Evolutionary conservation across 768 basidiomycete genomes (phyloP).

Genomic region (Lactarius sanguifluus): DNA sequence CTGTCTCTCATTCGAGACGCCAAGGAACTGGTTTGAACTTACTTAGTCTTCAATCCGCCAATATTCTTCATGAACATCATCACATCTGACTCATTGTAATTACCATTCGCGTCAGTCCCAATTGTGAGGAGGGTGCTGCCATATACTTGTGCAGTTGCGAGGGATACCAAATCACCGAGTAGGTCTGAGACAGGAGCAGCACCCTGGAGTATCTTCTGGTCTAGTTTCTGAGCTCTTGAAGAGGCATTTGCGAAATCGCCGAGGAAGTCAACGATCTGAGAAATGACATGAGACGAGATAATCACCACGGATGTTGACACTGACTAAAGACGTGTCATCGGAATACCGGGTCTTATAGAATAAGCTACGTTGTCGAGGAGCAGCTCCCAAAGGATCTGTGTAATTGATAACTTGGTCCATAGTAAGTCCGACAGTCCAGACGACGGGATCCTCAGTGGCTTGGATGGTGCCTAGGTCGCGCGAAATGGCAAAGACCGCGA

Average conservation of each 20-base stretch:
- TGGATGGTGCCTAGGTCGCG: slow-evolving; percentile 33
- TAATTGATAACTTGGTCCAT: background rate
- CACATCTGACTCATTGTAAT: slow-evolving; percentile 51
- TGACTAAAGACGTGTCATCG: background rate
- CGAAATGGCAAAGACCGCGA: slow-evolving; percentile 33
- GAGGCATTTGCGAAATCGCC: slow-evolving; percentile 47
- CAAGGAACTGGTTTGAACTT: background rate
- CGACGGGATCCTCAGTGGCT: slow-evolving; percentile 12
- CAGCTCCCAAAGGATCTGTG: too few species aligned
- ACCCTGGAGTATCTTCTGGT: slow-evolving; percentile 46
- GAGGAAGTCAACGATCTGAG: slow-evolving; percentile 45
- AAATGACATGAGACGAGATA: background rate
- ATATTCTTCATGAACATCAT: slow-evolving; percentile 50
- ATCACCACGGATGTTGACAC: background rate
- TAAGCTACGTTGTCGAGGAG: too few species aligned
- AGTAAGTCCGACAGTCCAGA: background rate
- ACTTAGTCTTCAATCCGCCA: slow-evolving; percentile 39
- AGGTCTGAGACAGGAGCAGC: slow-evolving; percentile 49
- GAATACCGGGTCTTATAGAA: too few species aligned
- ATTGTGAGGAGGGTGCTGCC: slow-evolving; percentile 57
- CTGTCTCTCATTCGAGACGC: background rate
- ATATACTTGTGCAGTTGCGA: slow-evolving; percentile 55
- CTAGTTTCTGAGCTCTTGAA: slow-evolving; percentile 45
- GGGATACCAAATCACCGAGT: slow-evolving; percentile 51
- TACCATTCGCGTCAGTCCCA: slow-evolving; percentile 46